phyloP scores from a whole-genome alignment of 306 rosid genomes.

The Canavalia ensiformis region DNA sequence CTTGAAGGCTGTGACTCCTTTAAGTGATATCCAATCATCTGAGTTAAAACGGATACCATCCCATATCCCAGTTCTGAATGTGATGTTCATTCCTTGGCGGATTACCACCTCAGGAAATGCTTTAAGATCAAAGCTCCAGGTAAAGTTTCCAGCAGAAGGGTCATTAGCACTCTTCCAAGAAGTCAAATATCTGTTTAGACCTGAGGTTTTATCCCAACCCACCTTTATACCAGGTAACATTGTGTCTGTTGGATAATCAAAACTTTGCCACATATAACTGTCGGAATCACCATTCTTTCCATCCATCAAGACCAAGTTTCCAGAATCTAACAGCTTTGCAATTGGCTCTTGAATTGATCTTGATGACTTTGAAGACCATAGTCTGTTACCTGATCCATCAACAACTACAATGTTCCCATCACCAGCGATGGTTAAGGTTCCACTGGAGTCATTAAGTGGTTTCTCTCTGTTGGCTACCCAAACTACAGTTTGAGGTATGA shows the following conservation, averaged over 20 bases:
- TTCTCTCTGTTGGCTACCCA: slow-evolving; percentile 54
- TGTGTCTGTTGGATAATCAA: slow-evolving; percentile 49
- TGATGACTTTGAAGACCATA: slow-evolving; percentile 41
- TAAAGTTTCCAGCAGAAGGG: slow-evolving; percentile 48
- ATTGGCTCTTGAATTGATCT: slow-evolving; percentile 29
- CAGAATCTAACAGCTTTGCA: slow-evolving; percentile 44
- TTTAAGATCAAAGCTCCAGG: slow-evolving; percentile 28
- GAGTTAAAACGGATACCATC: slow-evolving; percentile 35
- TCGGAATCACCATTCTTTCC: neutral
- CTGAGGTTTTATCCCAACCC: slow-evolving; percentile 46
- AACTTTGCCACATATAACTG: slow-evolving; percentile 45
- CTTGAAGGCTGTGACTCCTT: slow-evolving; percentile 15
- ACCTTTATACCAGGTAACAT: slow-evolving; percentile 47
- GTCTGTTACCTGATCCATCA: slow-evolving; percentile 40
- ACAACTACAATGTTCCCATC: slow-evolving; percentile 46
- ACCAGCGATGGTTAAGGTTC: slow-evolving; percentile 35
- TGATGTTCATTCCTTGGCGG: slow-evolving; percentile 16
- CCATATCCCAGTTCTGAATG: slow-evolving; percentile 37
- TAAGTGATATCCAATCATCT: slow-evolving; percentile 35
- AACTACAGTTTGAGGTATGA: slow-evolving; percentile 42
- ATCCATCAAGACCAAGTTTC: slow-evolving; percentile 49
- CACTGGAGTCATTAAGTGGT: slow-evolving; percentile 41
- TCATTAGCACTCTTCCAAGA: slow-evolving; percentile 52
- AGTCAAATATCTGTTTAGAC: slow-evolving; percentile 37
- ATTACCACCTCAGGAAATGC: slow-evolving; percentile 47